Percentiles rank a stretch among this genome's conserved stretches.
Conservation (phyloP, 306 rosid species). For the Citrullus mucosospermus region DNA sequence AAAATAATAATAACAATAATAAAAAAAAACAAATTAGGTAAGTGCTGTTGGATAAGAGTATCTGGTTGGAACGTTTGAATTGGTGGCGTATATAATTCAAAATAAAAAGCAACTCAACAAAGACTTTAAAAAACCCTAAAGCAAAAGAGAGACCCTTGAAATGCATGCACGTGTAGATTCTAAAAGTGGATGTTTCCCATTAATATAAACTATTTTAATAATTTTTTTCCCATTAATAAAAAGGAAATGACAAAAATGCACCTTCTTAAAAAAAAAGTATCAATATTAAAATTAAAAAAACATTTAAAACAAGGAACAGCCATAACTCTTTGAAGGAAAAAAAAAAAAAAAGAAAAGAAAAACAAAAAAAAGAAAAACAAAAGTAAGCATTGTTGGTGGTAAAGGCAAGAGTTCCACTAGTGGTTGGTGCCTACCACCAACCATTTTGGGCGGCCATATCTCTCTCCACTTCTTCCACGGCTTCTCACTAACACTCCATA, state of each 20-base stretch:
- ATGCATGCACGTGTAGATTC: conserved; percentile 13
- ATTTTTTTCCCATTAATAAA: not conserved
- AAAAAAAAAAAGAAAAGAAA: conserved; percentile 16
- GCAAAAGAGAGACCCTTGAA: not conserved
- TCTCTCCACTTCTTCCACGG: not conserved
- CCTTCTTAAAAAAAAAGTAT: not conserved
- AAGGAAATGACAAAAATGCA: not conserved
- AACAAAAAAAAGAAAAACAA: conserved; percentile 13
- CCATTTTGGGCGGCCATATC: conserved; percentile 1
- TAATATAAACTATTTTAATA: not conserved
- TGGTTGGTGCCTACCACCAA: conserved; percentile 2
- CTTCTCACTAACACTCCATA: not conserved
- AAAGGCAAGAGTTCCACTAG: conserved; percentile 63
- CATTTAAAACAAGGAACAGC: not conserved
- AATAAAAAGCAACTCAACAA: not conserved
- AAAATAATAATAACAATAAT: not conserved
- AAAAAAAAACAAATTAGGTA: not conserved
- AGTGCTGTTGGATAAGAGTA: conserved; percentile 3
- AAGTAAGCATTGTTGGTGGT: conserved; percentile 48
- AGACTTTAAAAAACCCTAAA: not conserved
- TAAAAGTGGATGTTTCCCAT: conserved; percentile 9
- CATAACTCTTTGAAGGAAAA: not conserved
- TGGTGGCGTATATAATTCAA: not conserved
- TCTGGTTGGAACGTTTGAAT: not conserved
- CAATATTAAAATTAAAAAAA: not conserved